Conservation (phyloP, 169 alveolate genomes). For the Plasmodium yoelii region DNA sequence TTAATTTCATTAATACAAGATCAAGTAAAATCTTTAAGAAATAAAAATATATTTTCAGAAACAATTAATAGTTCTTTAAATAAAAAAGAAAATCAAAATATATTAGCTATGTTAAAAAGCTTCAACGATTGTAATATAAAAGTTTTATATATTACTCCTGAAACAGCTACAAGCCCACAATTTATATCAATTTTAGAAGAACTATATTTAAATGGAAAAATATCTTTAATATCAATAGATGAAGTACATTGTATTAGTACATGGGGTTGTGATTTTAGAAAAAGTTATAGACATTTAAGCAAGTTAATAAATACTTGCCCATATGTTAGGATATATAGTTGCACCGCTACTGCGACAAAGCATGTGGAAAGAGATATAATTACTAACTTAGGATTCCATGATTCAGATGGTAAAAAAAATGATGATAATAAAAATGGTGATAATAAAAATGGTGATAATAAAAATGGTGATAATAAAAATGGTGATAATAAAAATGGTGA, state of each 20-base stretch:
- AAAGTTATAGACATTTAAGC: slow-evolving; percentile 92
- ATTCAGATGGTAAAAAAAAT: slow-evolving; percentile 76
- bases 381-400: slow-evolving; percentile 86
- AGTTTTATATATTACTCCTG: slow-evolving; percentile 88
- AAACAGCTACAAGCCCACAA: slow-evolving; percentile 83
- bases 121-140: slow-evolving; percentile 78
- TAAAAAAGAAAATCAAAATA: slow-evolving; percentile 64
- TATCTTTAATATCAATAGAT: slow-evolving; percentile 90
- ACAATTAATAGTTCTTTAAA: slow-evolving; percentile 78
- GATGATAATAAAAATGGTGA: too few relatives aligned
- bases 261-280: slow-evolving; percentile 93
- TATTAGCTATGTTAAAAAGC: slow-evolving; percentile 39
- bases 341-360: slow-evolving; percentile 99
- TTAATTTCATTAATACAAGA: slow-evolving; percentile 95
- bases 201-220: slow-evolving; percentile 81
- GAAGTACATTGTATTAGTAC: slow-evolving; percentile 94
- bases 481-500: too few relatives aligned
- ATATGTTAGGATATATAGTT: slow-evolving; percentile 94
- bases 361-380: slow-evolving; percentile 94
- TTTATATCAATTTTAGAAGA: slow-evolving; percentile 78
- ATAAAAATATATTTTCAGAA: slow-evolving; percentile 87
- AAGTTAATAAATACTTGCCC: slow-evolving; percentile 91
- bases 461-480: too few relatives aligned
- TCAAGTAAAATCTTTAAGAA: slow-evolving; percentile 90
- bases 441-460: too few relatives aligned